Base-by-base conservation (phyloP, 2,329 filamentous ascomycete species). In the Botrytis paeoniae region DNA sequence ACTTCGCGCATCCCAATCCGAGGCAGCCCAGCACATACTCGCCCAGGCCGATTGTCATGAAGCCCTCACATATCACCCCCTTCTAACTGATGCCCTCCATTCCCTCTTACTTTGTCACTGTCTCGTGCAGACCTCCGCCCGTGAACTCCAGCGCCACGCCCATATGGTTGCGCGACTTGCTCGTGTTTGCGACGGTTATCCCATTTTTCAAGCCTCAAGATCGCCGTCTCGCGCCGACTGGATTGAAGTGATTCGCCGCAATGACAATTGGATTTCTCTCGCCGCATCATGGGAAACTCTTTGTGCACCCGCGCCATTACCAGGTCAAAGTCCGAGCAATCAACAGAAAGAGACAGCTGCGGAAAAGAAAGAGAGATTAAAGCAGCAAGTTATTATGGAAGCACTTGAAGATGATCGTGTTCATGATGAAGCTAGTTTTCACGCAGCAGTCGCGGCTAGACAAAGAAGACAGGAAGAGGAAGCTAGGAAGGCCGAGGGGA, bases 111-210 rank as follows among this genome's bases (percentile, higher is more conserved):
- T 97, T 59, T 92, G 91, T 76, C 93, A 97, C 81, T 88, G 88
- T n/a, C 88, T 97, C 16, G 83, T 93, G 12, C 93, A 95, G 81
- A 97, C 93, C 0, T 92, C 93, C 0, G 82, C 88, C 18, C 93
- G 92, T 77, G 93, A 96, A 80, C 87, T 95, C 48, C 88, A 90
- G 68, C 92, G 93, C 51, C 93, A 96, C 80, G 92, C 93, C 0
- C 87, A 94, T 83, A 96, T 95, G 87, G 93, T 92, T 7, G 92
- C 93, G 25, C 89, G 93, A 8, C 85, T 96, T 2, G 87, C 89
- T 7, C 88, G 93, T 32, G 86, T 96, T 37, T 90, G 89, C 66
- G 92, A 96, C 78, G 93, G 93, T 6, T 95, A 93, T 77, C 93
- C 93, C 0, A 88, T 95, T 66, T 95, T 97, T 79, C 89, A 94